Evolutionary conservation across 495 filamentous ascomycete species (phyloP), one percentile per base, ranked within the genome.

Genomic region (Astrocystis sublimbata): DNA sequence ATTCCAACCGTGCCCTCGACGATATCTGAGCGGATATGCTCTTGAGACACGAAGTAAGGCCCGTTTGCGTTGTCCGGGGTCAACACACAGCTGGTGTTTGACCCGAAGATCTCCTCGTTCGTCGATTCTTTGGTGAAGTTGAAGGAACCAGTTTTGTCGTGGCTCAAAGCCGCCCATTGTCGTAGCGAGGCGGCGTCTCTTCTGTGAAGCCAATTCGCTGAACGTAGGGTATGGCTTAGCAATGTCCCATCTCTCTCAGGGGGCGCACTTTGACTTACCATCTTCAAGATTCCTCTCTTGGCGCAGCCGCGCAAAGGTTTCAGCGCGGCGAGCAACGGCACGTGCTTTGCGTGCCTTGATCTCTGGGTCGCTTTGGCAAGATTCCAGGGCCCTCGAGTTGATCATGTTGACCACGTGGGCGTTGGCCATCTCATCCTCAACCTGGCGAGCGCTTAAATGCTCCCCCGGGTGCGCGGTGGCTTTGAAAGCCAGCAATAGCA

Each of bases 1-100:
- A 86, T 69, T 23, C 84, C 85, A 1, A 64, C 60, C 36, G 79
- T 65, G n/a, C 63, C 72, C 28, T 85, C 84, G 3, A 71, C 65
- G 12, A 86, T 49, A 63, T 85, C 70, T 15, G 64, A 71, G 45
- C 85, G 83, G 68, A 88, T 79, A 4, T 78, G 71, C 66, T 86
- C 76, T 59, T 69, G 67, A 54, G 62, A 64, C 40, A 73, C 75
- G 68, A 71, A 79, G 68, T 79, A 78, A 15, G 77, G 76, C 26
- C 77, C 77, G 59, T 76, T 71, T 65, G 71, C 70, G 43, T 71
- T 73, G 57, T 78, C 71, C 13, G 76, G 77, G 3, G 74, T 73
- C 24, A 79, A 61, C 50, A 76, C 63, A 55, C 75, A 78, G 53
- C 67, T 71, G 28, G 68, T 68, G 64, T 73, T 73, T 33, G 70